phyloP scores from a whole-genome alignment of 228 moss, liverwort and hornwort genomes.

The Sphagnum magellanicum region DNA sequence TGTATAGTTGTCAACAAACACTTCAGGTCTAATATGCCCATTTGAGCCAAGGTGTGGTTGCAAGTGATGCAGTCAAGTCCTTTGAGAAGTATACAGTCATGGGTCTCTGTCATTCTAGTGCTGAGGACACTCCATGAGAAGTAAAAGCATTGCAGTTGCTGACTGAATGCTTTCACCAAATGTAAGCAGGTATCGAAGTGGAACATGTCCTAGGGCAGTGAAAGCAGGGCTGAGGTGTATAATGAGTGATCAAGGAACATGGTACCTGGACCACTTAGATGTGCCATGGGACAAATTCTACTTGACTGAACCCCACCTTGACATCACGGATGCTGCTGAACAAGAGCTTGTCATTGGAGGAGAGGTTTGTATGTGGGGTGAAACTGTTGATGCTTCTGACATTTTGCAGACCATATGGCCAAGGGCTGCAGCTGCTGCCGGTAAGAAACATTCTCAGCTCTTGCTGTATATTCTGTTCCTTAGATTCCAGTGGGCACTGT shows the following conservation, averaged over 20 bases:
- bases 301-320: slow-evolving; percentile 55
- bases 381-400: slow-evolving; percentile 72
- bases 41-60: no score
- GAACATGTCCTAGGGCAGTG: slow-evolving; percentile 37
- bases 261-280: slow-evolving; percentile 96
- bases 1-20: no score
- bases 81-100: no score
- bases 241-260: slow-evolving; percentile 78
- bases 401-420: slow-evolving; percentile 71
- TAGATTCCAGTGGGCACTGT: not conserved
- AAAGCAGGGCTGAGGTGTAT: slow-evolving; percentile 62
- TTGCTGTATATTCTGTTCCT: not conserved
- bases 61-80: no score
- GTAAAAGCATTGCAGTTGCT: no score
- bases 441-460: slow-evolving; percentile 14
- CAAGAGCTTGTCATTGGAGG: slow-evolving; percentile 65
- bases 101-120: no score
- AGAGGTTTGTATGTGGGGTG: slow-evolving; percentile 99
- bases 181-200: slow-evolving; percentile 26
- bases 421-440: slow-evolving; percentile 69
- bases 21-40: no score
- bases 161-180: not conserved
- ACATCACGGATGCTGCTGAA: slow-evolving; percentile 29
- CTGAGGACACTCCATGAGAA: no score
- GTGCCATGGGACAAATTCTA: slow-evolving; percentile 70